phyloP scores from a whole-genome alignment of 257 asterid genomes.

The Solanum sitiens region DNA sequence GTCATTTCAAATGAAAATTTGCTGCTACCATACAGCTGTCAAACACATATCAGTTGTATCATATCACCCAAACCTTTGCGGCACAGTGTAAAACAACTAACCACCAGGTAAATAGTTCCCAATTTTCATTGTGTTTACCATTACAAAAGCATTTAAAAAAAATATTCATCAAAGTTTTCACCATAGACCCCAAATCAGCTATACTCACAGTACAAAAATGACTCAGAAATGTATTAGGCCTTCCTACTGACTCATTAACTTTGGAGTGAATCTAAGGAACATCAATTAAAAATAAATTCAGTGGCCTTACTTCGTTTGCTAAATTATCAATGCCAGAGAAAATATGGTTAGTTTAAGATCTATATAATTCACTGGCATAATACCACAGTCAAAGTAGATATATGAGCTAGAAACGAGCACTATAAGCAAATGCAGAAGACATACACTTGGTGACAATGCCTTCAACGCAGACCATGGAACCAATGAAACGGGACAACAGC shows the following conservation, averaged over 20 bases:
- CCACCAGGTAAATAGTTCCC: background rate
- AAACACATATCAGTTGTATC: background rate
- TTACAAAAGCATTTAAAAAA: background rate
- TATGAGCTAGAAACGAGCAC: background rate
- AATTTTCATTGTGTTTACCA: background rate
- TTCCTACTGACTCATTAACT: background rate
- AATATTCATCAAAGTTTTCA: background rate
- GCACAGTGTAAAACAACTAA: background rate
- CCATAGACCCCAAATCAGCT: background rate
- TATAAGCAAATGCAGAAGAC: background rate
- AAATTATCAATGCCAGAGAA: background rate
- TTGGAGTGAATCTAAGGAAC: background rate
- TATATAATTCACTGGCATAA: background rate
- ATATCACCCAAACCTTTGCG: background rate
- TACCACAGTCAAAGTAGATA: background rate
- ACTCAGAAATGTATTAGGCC: background rate
- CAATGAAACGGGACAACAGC: constrained; percentile 84
- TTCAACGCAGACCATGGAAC: constrained; percentile 89
- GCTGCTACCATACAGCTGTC: background rate
- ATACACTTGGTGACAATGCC: constrained; percentile 93
- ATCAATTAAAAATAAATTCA: background rate
- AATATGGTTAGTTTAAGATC: background rate
- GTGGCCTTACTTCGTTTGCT: background rate
- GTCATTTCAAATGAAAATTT: background rate
- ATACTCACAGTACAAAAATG: background rate